These are phyloP conservation scores for Tolypocladium tundrense DNA, from an alignment of 2,329 filamentous ascomycete genomes.

Conservation along the genomic window DNA sequence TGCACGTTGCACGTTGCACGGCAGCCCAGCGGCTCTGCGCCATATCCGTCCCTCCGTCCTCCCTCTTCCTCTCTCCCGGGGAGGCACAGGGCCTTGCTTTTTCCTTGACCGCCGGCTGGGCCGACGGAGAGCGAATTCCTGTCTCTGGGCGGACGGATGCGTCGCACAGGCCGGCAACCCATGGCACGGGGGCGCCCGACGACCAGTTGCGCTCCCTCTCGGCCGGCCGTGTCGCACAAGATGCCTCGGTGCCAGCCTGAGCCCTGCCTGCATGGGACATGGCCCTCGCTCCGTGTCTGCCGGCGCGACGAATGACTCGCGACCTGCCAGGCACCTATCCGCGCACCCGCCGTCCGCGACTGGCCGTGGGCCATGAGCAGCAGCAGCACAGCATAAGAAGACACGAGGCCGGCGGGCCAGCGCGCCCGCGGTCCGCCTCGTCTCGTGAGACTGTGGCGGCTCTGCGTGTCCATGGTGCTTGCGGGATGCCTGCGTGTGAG, in stretches of 20 bases:
- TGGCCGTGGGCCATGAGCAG: background rate
- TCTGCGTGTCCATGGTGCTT: background rate
- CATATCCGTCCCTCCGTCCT: background rate
- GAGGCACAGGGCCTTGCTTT: background rate
- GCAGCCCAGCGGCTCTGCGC: background rate
- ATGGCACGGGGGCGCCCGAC: background rate
- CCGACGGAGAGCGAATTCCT: background rate
- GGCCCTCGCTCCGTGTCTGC: background rate
- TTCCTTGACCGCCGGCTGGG: background rate
- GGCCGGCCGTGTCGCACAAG: background rate
- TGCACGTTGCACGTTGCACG: background rate
- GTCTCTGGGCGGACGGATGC: background rate
- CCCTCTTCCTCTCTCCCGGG: background rate
- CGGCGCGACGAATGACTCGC: slow-evolving; percentile 1
- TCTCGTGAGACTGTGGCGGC: background rate
- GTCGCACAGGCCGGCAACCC: background rate
- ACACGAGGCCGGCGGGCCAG: background rate
- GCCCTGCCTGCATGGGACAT: background rate
- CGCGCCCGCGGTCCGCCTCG: background rate
- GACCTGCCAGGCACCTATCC: background rate
- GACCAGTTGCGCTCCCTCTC: background rate
- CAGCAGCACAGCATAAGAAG: background rate
- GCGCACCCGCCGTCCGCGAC: background rate
- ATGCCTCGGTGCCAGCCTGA: background rate
- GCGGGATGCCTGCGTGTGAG: background rate